These are phyloP conservation scores for Styphnolobium japonicum DNA, from an alignment of 306 rosid genomes.

Conservation along the genomic window DNA sequence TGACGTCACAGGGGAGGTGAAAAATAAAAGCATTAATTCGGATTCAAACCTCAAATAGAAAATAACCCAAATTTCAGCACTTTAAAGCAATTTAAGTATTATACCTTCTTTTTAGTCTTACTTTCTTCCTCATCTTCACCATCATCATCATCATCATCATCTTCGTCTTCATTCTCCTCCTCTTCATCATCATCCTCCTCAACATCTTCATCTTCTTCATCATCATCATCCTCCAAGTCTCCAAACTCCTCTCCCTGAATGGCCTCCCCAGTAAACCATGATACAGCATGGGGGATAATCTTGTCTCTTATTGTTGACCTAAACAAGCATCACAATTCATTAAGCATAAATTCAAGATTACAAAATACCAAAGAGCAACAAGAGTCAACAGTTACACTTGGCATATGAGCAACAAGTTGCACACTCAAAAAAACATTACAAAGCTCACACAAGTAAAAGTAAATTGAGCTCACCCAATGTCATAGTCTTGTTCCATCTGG, in stretches of 20 bases:
- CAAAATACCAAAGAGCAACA: neutral
- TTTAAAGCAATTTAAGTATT: neutral
- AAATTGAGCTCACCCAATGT: slow-evolving; percentile 63
- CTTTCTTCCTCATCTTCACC: slow-evolving; percentile 54
- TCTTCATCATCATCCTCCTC: slow-evolving; percentile 53
- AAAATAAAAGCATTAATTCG: neutral
- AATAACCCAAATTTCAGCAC: neutral
- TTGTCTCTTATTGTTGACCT: slow-evolving; percentile 84
- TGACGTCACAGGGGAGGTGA: neutral
- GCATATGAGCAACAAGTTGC: neutral
- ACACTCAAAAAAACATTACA: neutral
- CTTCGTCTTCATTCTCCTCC: slow-evolving; percentile 41
- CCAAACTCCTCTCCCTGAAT: slow-evolving; percentile 63
- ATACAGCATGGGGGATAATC: slow-evolving; percentile 85
- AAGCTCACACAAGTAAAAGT: neutral
- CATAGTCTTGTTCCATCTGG: slow-evolving; percentile 83
- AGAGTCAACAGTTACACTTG: neutral
- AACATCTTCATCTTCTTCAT: slow-evolving; percentile 40
- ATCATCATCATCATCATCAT: slow-evolving; percentile 33
- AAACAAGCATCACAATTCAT: neutral
- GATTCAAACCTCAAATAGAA: neutral
- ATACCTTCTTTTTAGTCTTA: slow-evolving; percentile 63
- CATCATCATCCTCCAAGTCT: slow-evolving; percentile 61
- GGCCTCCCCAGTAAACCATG: slow-evolving; percentile 95
- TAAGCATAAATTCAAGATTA: neutral